These are phyloP conservation scores for Alternaria incomplexa DNA, from an alignment of 2,329 filamentous ascomycete species.

Conservation along the genomic window DNA sequence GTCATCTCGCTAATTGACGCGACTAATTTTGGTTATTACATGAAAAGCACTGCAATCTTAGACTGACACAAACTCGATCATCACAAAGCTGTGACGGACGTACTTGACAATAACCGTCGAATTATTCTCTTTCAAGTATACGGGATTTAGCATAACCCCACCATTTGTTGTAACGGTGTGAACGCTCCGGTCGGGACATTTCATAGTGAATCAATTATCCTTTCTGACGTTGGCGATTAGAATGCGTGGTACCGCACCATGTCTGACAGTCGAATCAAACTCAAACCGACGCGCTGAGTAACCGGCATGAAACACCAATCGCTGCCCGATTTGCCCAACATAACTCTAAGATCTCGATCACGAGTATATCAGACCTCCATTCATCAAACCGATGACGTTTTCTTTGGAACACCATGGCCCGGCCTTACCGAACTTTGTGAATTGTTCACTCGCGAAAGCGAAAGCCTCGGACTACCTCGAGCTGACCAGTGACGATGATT, in stretches of 20 bases:
- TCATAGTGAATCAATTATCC: background rate
- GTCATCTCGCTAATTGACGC: conserved; percentile 20
- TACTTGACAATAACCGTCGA: background rate
- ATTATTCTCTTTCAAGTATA: background rate
- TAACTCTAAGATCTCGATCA: background rate
- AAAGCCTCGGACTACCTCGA: conserved; percentile 9
- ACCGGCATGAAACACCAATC: background rate
- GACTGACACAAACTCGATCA: conserved; percentile 1
- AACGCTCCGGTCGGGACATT: background rate
- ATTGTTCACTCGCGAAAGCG: conserved; percentile 2
- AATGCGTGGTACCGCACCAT: background rate
- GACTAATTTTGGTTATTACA: conserved; percentile 16
- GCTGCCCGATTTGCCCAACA: background rate
- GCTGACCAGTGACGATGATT: background rate
- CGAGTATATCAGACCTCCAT: background rate
- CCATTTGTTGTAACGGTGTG: background rate
- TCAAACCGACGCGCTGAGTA: background rate
- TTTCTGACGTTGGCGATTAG: background rate
- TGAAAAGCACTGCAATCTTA: conserved; percentile 5
- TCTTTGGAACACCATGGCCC: conserved; percentile 1
- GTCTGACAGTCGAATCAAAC: conserved; percentile 6
- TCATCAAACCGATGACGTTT: background rate
- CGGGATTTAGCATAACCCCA: background rate
- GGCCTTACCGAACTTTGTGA: background rate
- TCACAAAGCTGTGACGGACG: background rate